Percentiles rank a stretch among this genome's conserved stretches.
Conservation (phyloP, 176 grass and related monocot genomes). For the Coix lacrymajobi region DNA sequence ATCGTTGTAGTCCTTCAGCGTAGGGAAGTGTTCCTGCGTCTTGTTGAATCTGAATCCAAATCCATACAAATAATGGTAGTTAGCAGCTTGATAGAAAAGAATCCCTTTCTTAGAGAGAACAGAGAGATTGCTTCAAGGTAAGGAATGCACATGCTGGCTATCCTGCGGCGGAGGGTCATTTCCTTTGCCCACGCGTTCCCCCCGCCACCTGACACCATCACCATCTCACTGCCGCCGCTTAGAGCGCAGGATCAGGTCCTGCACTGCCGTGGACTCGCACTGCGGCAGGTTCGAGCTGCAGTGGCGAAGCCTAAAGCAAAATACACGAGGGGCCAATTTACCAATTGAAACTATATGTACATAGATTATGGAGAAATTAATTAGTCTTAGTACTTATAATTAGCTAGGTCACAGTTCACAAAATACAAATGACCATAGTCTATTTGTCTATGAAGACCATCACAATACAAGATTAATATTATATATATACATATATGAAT, state of each 20-base stretch:
- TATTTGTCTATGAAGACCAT: too few relatives aligned
- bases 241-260: background rate
- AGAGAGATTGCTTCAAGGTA: background rate
- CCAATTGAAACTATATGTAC: too few relatives aligned
- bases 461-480: too few relatives aligned
- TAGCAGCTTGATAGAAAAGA: background rate
- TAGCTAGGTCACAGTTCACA: too few relatives aligned
- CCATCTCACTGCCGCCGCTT: slow-evolving; percentile 29
- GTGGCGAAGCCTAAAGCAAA: too few relatives aligned
- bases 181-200: slow-evolving; percentile 48
- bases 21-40: slow-evolving; percentile 68
- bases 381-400: too few relatives aligned
- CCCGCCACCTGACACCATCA: slow-evolving; percentile 11
- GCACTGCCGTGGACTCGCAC: background rate
- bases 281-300: background rate
- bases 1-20: slow-evolving; percentile 89
- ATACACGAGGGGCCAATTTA: too few relatives aligned
- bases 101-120: background rate
- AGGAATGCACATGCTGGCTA: slow-evolving; percentile 39
- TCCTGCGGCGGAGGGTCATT: slow-evolving; percentile 59
- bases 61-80: background rate
- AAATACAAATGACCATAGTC: too few relatives aligned
- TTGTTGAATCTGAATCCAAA: slow-evolving; percentile 74
- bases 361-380: too few relatives aligned
- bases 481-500: too few relatives aligned